Evolutionary conservation across 1,284 basidiomycete species (phyloP).

Genomic region (Ceratobasidium sp.): DNA sequence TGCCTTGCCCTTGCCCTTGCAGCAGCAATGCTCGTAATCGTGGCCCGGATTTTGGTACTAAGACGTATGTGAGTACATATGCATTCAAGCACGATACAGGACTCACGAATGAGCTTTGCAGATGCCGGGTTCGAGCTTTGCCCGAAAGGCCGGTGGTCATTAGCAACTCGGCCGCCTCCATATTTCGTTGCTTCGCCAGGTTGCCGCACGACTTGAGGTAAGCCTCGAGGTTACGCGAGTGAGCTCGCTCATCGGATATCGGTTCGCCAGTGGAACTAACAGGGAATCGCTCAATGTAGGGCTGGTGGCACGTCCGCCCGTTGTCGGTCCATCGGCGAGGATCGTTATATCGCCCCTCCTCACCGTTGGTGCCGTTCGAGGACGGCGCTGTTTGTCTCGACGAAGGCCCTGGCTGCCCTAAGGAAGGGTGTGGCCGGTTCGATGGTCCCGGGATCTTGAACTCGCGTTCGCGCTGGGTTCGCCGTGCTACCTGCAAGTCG

Average conservation of each 20-base stretch:
- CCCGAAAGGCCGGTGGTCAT: slow-evolving; percentile 35
- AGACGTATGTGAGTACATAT: too few relatives aligned
- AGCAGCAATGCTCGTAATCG: too few relatives aligned
- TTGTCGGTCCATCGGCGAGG: background rate
- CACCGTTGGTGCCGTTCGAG: too few relatives aligned
- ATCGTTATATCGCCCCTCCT: background rate
- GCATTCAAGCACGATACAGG: background rate
- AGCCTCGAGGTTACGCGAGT: background rate
- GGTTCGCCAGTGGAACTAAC: slow-evolving; percentile 18
- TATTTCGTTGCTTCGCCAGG: background rate
- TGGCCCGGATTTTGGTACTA: too few relatives aligned
- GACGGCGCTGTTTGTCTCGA: too few relatives aligned
- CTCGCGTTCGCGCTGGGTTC: background rate
- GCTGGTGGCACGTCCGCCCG: background rate
- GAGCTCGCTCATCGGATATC: background rate
- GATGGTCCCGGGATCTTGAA: slow-evolving; percentile 19
- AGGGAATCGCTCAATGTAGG: slow-evolving; percentile 19
- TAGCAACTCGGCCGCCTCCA: slow-evolving; percentile 28
- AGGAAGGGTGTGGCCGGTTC: background rate
- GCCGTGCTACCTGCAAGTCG: background rate
- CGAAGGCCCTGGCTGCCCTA: too few relatives aligned
- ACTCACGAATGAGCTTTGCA: slow-evolving; percentile 31
- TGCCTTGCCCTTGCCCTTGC: background rate
- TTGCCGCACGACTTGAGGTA: slow-evolving; percentile 7
- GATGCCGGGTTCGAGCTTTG: slow-evolving; percentile 2